A percentile compares a stretch with the other conserved stretches of the same genome.
Evolutionary conservation across 768 basidiomycete species (phyloP).

Genomic region (Boletus subparvulus): DNA sequence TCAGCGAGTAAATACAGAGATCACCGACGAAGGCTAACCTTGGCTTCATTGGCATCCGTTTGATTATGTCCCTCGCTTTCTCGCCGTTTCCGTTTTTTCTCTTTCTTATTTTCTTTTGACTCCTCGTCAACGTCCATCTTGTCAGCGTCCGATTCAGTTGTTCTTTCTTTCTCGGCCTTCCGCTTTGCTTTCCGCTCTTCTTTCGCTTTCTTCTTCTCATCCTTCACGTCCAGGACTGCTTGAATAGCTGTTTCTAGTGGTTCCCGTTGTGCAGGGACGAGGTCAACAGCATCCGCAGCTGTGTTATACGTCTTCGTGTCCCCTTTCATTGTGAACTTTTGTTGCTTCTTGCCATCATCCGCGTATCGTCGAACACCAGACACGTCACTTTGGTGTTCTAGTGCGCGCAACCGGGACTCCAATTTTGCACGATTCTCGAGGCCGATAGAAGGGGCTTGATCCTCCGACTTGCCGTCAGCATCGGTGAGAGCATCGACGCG

Average conservation of each 20-base stretch:
- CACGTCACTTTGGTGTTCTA: conserved; percentile 81
- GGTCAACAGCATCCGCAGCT: conserved; percentile 76
- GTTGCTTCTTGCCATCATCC: conserved; percentile 65
- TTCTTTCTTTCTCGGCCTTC: conserved; percentile 52
- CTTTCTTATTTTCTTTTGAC: conserved; percentile 38
- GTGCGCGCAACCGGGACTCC: conserved; percentile 85
- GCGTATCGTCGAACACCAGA: conserved; percentile 67
- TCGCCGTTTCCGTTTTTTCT: conserved; percentile 48
- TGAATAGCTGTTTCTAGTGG: conserved; percentile 75
- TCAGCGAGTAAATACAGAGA: conserved; percentile 6
- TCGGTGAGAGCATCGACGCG: conserved; percentile 97
- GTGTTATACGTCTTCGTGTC: conserved; percentile 84
- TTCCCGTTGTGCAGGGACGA: conserved; percentile 84
- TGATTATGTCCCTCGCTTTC: conserved; percentile 55
- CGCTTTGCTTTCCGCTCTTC: conserved; percentile 76
- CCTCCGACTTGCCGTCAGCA: conserved; percentile 84
- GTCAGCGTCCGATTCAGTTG: conserved; percentile 36
- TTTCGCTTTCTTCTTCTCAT: conserved; percentile 80
- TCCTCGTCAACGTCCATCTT: conserved; percentile 49
- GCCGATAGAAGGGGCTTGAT: conserved; percentile 81
- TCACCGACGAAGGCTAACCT: conserved; percentile 37
- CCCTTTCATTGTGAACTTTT: conserved; percentile 77
- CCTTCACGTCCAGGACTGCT: conserved; percentile 78
- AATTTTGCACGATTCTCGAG: conserved; percentile 93
- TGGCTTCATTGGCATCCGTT: conserved; percentile 37